A percentile compares a stretch with the other conserved stretches of the same genome.
Evolutionary conservation across 768 basidiomycete genomes (phyloP).

Genomic region (Collybia sp.): DNA sequence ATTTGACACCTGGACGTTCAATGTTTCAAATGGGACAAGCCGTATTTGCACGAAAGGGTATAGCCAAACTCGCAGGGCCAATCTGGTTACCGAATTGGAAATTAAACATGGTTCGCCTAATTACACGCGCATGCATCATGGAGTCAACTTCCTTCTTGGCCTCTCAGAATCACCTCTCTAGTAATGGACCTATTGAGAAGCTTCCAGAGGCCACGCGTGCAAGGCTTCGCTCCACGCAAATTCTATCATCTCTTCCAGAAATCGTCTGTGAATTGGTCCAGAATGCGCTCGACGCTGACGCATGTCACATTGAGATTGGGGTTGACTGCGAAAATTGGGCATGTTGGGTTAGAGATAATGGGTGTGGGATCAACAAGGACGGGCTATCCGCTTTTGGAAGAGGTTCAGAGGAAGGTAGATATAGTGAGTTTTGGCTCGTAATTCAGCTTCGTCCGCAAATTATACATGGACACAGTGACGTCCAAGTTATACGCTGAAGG

Average conservation of each 20-base stretch:
- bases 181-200: conserved; percentile 25
- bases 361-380: conserved; percentile 64
- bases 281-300: conserved; percentile 83
- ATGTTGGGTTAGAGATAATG: conserved; percentile 86
- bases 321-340: conserved; percentile 75
- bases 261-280: conserved; percentile 84
- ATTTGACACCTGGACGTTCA: too few species aligned
- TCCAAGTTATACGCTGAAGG: conserved; percentile 62
- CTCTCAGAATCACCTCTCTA: neutral
- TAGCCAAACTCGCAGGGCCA: too few species aligned
- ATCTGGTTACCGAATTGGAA: too few species aligned
- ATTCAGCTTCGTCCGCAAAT: neutral
- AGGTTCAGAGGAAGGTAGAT: conserved; percentile 51
- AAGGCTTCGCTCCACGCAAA: conserved; percentile 76
- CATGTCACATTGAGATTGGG: conserved; percentile 64
- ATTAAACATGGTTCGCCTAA: too few species aligned
- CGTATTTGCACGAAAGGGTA: too few species aligned
- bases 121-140: too few species aligned
- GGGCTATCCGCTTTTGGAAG: conserved; percentile 51
- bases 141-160: neutral
- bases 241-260: conserved; percentile 77
- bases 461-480: conserved; percentile 41
- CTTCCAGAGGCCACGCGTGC: conserved; percentile 62
- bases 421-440: conserved; percentile 48
- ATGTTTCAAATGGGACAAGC: too few species aligned